Evolutionary conservation across 805 yeast genomes (phyloP).

Genomic region (Lachancea mirantina): DNA sequence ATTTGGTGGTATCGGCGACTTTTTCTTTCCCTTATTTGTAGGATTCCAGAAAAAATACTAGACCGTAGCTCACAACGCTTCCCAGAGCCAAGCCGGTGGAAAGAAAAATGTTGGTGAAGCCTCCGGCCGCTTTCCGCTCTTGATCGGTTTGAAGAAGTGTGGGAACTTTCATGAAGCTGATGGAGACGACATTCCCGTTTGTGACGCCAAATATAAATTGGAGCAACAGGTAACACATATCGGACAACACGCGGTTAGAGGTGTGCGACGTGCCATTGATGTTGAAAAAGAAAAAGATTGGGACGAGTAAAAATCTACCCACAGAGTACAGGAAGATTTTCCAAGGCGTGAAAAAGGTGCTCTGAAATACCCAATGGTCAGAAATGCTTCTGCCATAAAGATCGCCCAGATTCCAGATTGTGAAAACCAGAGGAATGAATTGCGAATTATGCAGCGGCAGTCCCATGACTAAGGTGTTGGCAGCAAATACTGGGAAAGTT

Average conservation of each 20-base stretch:
- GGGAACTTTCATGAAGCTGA: slow-evolving; percentile 72
- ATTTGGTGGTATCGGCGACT: no score
- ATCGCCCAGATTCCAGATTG: slow-evolving; percentile 89
- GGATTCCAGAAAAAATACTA: slow-evolving; percentile 35
- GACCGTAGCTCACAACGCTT: slow-evolving; percentile 62
- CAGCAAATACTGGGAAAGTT: slow-evolving; percentile 83
- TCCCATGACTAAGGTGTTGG: slow-evolving; percentile 46
- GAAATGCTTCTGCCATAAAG: slow-evolving; percentile 67
- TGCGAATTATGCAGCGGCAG: slow-evolving; percentile 31
- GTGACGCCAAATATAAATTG: slow-evolving; percentile 80
- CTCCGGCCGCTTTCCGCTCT: slow-evolving; percentile 90
- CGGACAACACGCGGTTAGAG: slow-evolving; percentile 39
- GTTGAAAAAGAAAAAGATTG: slow-evolving; percentile 66
- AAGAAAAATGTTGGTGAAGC: slow-evolving; percentile 75
- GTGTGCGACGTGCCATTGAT: slow-evolving; percentile 37
- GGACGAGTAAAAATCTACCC: slow-evolving; percentile 53
- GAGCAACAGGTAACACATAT: slow-evolving; percentile 55
- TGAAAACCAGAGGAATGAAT: slow-evolving; percentile 69
- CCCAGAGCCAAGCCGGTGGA: slow-evolving; percentile 77
- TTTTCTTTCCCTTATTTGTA: no score
- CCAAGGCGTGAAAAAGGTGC: slow-evolving; percentile 16
- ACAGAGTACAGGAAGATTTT: slow-evolving; percentile 49
- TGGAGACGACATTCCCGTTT: slow-evolving; percentile 78
- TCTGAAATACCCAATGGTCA: slow-evolving; percentile 32
- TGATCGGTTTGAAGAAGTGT: slow-evolving; percentile 49